phyloP scores from a whole-genome alignment of 176 grass and related monocot genomes.

The Triticum urartu region DNA sequence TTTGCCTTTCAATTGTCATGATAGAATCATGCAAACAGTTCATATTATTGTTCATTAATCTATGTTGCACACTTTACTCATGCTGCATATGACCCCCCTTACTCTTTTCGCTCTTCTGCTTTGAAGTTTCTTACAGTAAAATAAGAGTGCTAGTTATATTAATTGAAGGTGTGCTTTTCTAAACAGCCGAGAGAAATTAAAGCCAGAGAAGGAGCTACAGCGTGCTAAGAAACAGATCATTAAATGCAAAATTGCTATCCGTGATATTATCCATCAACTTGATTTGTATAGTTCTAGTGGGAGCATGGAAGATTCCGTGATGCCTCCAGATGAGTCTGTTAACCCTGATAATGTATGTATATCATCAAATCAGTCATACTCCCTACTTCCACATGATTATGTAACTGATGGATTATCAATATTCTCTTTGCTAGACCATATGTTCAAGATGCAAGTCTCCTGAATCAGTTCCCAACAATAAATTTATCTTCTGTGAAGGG shows the following conservation, averaged over 20 bases:
- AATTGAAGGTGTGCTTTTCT: conserved; percentile 28
- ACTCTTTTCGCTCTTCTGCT: not conserved
- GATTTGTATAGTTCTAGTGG: conserved; percentile 64
- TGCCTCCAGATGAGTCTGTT: conserved; percentile 46
- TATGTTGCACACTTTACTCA: not conserved
- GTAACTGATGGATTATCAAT: conserved; percentile 33
- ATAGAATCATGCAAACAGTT: conserved; percentile 3
- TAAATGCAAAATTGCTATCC: conserved; percentile 86
- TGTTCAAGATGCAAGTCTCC: conserved; percentile 72
- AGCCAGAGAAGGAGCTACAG: conserved; percentile 91
- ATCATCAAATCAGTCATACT: conserved; percentile 21
- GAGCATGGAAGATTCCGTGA: conserved; percentile 37
- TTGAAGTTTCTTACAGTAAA: conserved; percentile 19
- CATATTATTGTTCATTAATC: conserved; percentile 3
- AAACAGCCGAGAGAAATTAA: conserved; percentile 89
- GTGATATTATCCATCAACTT: conserved; percentile 78
- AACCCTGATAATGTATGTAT: conserved; percentile 59
- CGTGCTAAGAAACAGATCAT: conserved; percentile 94
- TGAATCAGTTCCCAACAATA: conserved; percentile 58
- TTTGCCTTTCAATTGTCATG: not conserved
- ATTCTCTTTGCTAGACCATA: conserved; percentile 47
- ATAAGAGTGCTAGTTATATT: conserved; percentile 25
- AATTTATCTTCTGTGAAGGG: conserved; percentile 63
- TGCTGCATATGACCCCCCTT: conserved; percentile 6
- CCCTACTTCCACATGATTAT: conserved; percentile 16